Percentiles rank a stretch among this genome's conserved stretches.
Conservation (phyloP, 305 asterid genomes). For the Solanum aculeatissimum region DNA sequence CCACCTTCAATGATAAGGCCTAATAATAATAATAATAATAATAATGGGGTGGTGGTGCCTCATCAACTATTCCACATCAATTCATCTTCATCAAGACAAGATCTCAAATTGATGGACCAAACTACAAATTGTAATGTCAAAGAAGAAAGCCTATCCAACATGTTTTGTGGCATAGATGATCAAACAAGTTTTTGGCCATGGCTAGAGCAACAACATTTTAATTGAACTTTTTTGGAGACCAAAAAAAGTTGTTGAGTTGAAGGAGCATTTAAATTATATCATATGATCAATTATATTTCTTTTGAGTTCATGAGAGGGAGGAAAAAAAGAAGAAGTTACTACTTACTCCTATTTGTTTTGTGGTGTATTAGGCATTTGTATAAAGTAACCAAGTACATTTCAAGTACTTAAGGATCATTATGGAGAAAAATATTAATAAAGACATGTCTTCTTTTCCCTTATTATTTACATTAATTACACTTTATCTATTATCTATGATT, state of each 20-base stretch:
- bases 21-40: background rate
- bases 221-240: slow-evolving; percentile 5
- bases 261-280: background rate
- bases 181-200: slow-evolving; percentile 68
- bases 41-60: slow-evolving; percentile 9
- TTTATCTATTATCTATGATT: background rate
- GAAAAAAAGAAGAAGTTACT: background rate
- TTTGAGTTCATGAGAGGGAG: background rate
- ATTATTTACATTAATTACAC: background rate
- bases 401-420: background rate
- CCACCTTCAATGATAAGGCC: slow-evolving; percentile 25
- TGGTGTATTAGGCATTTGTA: background rate
- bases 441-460: background rate
- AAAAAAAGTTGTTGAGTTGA: background rate
- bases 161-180: slow-evolving; percentile 57
- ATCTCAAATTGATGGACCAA: slow-evolving; percentile 19
- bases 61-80: slow-evolving; percentile 17
- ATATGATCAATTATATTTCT: background rate
- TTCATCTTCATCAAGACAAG: slow-evolving; percentile 19
- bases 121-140: slow-evolving; percentile 17
- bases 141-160: slow-evolving; percentile 55
- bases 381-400: background rate
- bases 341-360: background rate
- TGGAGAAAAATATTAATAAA: background rate
- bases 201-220: slow-evolving; percentile 52